These are phyloP conservation scores for Saccharomyces kudriavzevii DNA, from an alignment of 805 yeast species.

Conservation along the genomic window DNA sequence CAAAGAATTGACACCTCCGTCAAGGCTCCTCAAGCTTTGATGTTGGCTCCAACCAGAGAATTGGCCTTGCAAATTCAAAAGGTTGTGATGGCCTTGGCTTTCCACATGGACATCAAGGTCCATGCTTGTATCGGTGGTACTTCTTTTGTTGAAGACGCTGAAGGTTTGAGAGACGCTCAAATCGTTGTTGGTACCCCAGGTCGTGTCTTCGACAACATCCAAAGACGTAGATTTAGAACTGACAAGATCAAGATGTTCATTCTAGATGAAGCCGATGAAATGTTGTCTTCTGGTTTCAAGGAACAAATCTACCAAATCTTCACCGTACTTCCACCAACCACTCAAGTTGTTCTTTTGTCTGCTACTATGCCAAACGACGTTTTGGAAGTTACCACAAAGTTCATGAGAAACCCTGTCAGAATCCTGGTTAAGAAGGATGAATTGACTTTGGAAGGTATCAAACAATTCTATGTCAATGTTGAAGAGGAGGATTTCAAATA, in stretches of 20 bases:
- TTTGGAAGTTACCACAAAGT: slow-evolving; percentile 82
- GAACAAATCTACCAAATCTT: slow-evolving; percentile 92
- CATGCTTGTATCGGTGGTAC: slow-evolving; percentile 99
- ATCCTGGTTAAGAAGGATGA: slow-evolving; percentile 93
- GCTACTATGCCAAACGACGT: slow-evolving; percentile 93
- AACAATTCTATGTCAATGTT: slow-evolving; percentile 83
- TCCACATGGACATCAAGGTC: slow-evolving; percentile 80
- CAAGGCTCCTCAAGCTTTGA: slow-evolving; percentile 82
- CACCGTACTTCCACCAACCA: slow-evolving; percentile 70
- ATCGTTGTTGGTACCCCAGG: slow-evolving; percentile 98
- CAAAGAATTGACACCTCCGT: slow-evolving; percentile 65
- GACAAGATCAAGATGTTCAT: slow-evolving; percentile 86
- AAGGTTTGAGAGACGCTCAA: slow-evolving; percentile 76
- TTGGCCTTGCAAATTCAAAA: slow-evolving; percentile 92
- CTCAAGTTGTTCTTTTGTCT: slow-evolving; percentile 89
- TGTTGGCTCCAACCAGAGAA: slow-evolving; percentile 96
- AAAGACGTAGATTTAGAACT: slow-evolving; percentile 76
- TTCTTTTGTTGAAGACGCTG: slow-evolving; percentile 76
- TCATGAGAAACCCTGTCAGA: slow-evolving; percentile 88
- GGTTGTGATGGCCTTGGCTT: slow-evolving; percentile 84
- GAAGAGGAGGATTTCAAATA: slow-evolving; percentile 92
- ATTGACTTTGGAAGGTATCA: slow-evolving; percentile 87
- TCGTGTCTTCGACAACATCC: slow-evolving; percentile 92
- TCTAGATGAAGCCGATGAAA: slow-evolving; percentile 97
- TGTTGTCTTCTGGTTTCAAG: slow-evolving; percentile 80